A percentile compares a stretch with the other conserved stretches of the same genome.
Conservation (phyloP, 768 basidiomycete species). For the Phanerochaete carnosa region DNA sequence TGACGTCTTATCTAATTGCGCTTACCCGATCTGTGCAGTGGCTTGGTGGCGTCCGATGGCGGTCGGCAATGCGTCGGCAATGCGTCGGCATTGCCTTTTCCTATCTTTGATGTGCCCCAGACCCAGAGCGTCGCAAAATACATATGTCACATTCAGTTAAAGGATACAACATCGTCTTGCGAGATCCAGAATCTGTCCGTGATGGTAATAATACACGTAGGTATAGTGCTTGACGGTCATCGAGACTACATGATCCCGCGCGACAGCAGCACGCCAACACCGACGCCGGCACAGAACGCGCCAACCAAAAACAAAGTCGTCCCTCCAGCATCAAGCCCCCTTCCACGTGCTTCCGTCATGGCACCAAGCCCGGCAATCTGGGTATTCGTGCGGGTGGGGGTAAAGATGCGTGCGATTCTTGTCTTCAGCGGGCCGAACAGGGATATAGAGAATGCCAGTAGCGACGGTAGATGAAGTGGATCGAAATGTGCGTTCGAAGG, state of each 20-base stretch:
- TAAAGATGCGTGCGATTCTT: constrained; percentile 19
- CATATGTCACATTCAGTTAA: background rate
- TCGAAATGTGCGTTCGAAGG: background rate
- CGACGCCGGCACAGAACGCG: constrained; percentile 43
- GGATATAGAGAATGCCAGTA: constrained; percentile 59
- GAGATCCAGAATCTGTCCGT: background rate
- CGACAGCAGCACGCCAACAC: constrained; percentile 36
- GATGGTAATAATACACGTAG: background rate
- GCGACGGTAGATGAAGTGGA: constrained; percentile 63
- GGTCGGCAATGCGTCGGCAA: no score
- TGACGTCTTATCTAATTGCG: background rate
- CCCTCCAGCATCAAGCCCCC: background rate
- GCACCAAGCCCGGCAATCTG: background rate
- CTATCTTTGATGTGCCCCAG: background rate
- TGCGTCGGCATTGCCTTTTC: background rate
- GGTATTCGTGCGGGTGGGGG: background rate
- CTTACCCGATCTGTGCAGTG: no score
- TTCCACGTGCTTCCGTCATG: background rate
- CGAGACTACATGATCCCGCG: background rate
- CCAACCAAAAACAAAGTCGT: constrained; percentile 34
- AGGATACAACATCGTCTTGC: background rate
- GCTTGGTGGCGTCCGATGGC: no score
- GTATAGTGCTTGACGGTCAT: background rate
- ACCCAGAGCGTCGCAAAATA: background rate
- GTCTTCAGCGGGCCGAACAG: constrained; percentile 46